Evolutionary conservation across 306 rosid genomes (phyloP).

Genomic region (Heteromeles arbutifolia): DNA sequence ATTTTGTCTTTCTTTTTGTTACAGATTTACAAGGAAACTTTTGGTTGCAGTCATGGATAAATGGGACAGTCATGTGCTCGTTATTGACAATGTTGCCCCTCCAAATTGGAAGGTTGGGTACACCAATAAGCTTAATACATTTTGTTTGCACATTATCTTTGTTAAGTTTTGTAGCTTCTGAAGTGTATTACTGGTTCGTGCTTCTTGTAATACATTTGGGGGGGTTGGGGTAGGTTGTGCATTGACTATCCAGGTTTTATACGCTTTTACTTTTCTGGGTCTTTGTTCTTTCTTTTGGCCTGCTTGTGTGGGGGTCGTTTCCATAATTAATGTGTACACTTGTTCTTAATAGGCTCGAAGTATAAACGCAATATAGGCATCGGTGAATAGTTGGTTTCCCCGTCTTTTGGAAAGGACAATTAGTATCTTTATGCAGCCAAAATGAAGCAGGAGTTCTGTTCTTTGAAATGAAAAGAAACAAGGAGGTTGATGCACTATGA

Average conservation of each 20-base stretch:
- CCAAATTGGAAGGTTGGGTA: conserved; percentile 74
- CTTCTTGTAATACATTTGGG: conserved; percentile 9
- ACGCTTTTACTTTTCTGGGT: neutral
- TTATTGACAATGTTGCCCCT: conserved; percentile 69
- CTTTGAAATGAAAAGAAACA: neutral
- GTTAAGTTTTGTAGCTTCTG: neutral
- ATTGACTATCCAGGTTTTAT: neutral
- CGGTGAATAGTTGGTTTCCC: neutral
- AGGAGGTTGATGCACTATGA: no score
- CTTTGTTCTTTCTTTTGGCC: neutral
- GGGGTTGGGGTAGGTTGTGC: no score
- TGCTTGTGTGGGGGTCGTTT: neutral
- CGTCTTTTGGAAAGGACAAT: no score
- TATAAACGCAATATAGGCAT: neutral
- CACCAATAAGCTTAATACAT: neutral
- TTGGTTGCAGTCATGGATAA: conserved; percentile 72
- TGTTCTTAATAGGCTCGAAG: neutral
- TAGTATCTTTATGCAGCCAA: neutral
- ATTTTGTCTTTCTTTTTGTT: conserved; percentile 13
- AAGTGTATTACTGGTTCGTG: neutral
- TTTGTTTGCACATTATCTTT: conserved; percentile 5
- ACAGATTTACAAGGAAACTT: conserved; percentile 76
- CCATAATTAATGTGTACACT: conserved; percentile 1
- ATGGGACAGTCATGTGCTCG: conserved; percentile 68
- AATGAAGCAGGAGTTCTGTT: neutral